A percentile compares a stretch with the other conserved stretches of the same genome.
Conservation (phyloP, 1,284 basidiomycete species). For the Mycosarcoma mackinlayi region DNA sequence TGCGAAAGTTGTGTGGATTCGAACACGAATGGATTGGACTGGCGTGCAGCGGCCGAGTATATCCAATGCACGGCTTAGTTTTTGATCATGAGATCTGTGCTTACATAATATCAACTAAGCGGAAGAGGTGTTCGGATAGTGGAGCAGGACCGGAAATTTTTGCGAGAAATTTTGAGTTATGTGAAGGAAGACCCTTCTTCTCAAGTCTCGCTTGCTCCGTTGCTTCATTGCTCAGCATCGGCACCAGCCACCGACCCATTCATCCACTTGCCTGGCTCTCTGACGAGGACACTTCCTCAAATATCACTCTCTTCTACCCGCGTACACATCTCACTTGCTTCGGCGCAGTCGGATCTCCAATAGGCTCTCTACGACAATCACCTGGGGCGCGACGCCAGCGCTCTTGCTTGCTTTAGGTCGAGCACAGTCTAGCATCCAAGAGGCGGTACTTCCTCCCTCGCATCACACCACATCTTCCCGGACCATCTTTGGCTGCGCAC, state of each 20-base stretch:
- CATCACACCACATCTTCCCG: neutral
- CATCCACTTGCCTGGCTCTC: neutral
- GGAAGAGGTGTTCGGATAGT: constrained; percentile 1
- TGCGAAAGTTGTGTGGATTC: too few relatives aligned
- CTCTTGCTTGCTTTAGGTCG: neutral
- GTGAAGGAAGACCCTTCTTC: constrained; percentile 9
- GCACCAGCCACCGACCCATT: neutral
- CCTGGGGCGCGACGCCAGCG: neutral
- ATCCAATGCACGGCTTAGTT: too few relatives aligned
- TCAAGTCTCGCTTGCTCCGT: constrained; percentile 6
- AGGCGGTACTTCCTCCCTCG: too few relatives aligned
- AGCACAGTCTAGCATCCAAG: too few relatives aligned
- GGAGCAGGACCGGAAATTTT: constrained; percentile 29
- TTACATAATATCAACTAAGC: constrained; percentile 10
- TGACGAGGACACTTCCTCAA: neutral
- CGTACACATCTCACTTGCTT: too few relatives aligned
- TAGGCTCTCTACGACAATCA: neutral
- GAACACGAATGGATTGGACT: too few relatives aligned
- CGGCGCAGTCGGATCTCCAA: too few relatives aligned
- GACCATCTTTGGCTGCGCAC: neutral
- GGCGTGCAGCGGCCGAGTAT: too few relatives aligned
- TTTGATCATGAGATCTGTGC: neutral
- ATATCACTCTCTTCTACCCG: too few relatives aligned
- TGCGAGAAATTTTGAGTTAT: constrained; percentile 22
- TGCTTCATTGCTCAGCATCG: constrained; percentile 3